Base-by-base conservation (phyloP, 192 early-diverging fungal genomes). In the Podila minutissima region DNA sequence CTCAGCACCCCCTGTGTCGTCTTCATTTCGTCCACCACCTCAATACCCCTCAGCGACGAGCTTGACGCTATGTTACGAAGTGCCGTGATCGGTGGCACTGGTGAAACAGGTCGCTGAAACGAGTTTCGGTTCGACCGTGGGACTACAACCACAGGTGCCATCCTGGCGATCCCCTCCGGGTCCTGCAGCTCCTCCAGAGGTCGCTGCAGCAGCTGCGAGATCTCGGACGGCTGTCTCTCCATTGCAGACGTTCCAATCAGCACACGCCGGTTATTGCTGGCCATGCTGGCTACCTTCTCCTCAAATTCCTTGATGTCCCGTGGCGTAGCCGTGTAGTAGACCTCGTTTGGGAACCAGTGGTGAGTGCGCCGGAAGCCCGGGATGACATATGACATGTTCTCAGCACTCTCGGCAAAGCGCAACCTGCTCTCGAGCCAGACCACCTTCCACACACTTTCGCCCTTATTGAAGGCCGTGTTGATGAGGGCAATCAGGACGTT, bases 401-500 rank as follows among this genome's bases (percentile, higher is more conserved):
- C 75, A 50, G 75, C 75, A 6, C 64, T 66, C 28, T 78, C 75
- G 3, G 71, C 70, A 50, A 59, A 78, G 2, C 65, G 68, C 20
- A 78, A 49, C 3, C 75, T 63, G 19, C 61, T 60, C 22, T 71
- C 64, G 35, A 67, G 58, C 75, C 75, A 79, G 5, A 64, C 70
- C 11, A 72, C 49, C 4, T 69, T 64, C 76, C 76, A 79, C 7
- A 64, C 51, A 15, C 71, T 65, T 13, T 72, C 76, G 31, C 70
- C 76, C 48, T 61, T 72, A 0, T 15, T 37, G 53, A 72, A 72
- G 12, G 76, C 69, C 13, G 63, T 66, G 29, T 79, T 79, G 53
- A 79, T 67, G 28, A 79, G 49, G 6, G 76, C 76, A n/a, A 74
- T 74, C 4, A 74, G 59, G 26, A 74, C 61, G 61, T 74, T 74